Base-by-base conservation (phyloP, 2,329 filamentous ascomycete species). In the Shiraia sp. region DNA sequence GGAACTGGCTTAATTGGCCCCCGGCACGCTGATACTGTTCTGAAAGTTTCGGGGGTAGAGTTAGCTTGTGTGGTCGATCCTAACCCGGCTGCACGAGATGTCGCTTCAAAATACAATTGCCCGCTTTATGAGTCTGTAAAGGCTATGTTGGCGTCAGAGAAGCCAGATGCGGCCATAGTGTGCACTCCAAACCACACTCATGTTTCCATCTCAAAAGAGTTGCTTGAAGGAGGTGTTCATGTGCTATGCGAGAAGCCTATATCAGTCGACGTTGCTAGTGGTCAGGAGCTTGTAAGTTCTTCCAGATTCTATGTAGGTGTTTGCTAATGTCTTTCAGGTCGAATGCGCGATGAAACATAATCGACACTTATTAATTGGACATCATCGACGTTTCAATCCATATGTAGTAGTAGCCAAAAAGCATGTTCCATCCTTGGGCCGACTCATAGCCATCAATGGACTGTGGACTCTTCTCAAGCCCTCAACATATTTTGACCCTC, bases 151-250 rank as follows among this genome's bases (percentile, higher is more conserved):
- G 49, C 59, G 4, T 71, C 68, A 0, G 29, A 62, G 30, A 68
- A 65, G n/a, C 77, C 79, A 9, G 72, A 79, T 34, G 79, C 75
- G 25, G 79, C 79, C 15, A 76, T 83, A 28, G 73, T 83, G 34
- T 81, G 79, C 68, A 83, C 80, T 0, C 80, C 80, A 2, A 83
- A 82, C 51, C 72, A 78, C 51, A 81, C 78, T 0, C 80, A 83
- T 44, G 79, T 80, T 4, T 35, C 74, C 0, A 45, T 82, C 1
- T 67, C 77, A 2, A 72, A 70, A n/a, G 68, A 76, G 27, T 66
- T 83, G 1, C 66, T 80, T 2, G 52, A 67, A 0, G 69, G 62
- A 0, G 75, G 73, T 1, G 61, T 82, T n/a, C 75, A 81, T 36
- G 68, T 82, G 1, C 68, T 83, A 0, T 71, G 81, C 14, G 81